A percentile compares a stretch with the other conserved stretches of the same genome.
Evolutionary conservation across 106 monocot species (phyloP).

Genomic region (Allium fistulosum): DNA sequence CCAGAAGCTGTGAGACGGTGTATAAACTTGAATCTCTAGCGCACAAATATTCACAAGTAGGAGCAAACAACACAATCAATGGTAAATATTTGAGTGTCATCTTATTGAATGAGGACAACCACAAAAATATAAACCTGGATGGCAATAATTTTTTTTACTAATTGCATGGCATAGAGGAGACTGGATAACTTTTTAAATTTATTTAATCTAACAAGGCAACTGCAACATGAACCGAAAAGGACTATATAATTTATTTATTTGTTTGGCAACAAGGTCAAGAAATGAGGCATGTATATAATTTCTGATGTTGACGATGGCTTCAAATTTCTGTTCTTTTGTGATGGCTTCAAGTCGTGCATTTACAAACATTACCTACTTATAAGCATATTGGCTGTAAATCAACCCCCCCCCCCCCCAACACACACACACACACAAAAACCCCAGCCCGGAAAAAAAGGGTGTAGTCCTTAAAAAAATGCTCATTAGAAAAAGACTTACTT

Average conservation of each 20-base stretch:
- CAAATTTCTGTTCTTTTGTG: too few relatives aligned
- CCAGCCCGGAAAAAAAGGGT: too few relatives aligned
- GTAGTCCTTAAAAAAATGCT: too few relatives aligned
- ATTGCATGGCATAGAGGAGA: not conserved
- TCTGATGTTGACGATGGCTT: too few relatives aligned
- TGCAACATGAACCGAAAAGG: not conserved
- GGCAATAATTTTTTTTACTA: not conserved
- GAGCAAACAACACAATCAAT: not conserved
- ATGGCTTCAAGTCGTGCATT: too few relatives aligned
- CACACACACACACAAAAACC: too few relatives aligned
- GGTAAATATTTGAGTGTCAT: not conserved
- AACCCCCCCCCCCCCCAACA: too few relatives aligned
- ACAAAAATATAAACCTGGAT: not conserved
- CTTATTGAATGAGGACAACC: not conserved
- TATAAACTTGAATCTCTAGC: too few relatives aligned
- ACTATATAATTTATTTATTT: not conserved
- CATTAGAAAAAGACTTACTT: constrained; percentile 31
- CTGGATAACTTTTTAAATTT: constrained; percentile 1
- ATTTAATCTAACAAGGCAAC: constrained; percentile 1
- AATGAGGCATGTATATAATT: too few relatives aligned
- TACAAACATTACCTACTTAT: too few relatives aligned
- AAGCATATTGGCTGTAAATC: too few relatives aligned
- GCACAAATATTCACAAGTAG: not conserved
- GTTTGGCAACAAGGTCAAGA: not conserved
- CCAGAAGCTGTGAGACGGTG: constrained; percentile 50